Evolutionary conservation across 2,329 filamentous ascomycete species (phyloP).

Genomic region (Pezicula carpinea): DNA sequence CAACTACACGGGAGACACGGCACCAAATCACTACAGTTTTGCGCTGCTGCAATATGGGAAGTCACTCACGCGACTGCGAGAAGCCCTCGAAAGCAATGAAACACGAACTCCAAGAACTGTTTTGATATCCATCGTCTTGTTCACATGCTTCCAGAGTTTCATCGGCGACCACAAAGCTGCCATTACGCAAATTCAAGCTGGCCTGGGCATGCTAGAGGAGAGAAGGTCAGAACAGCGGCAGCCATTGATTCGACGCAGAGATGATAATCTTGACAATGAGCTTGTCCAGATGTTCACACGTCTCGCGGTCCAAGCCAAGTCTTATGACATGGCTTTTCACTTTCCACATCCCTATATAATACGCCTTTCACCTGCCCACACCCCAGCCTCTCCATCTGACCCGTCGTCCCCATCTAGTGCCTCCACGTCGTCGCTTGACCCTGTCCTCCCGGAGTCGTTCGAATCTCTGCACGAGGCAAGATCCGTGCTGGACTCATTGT

Average conservation of each 20-base stretch:
- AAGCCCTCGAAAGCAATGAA: constrained; percentile 37
- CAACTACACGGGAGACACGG: constrained; percentile 32
- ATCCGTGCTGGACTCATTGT: constrained; percentile 50
- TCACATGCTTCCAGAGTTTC: constrained; percentile 66
- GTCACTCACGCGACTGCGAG: constrained; percentile 47
- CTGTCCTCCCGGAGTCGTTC: constrained; percentile 33
- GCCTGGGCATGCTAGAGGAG: constrained; percentile 49
- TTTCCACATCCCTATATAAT: constrained; percentile 60
- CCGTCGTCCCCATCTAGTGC: constrained; percentile 39
- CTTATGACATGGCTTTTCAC: constrained; percentile 65
- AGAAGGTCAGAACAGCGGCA: constrained; percentile 41
- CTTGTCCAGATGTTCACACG: constrained; percentile 60
- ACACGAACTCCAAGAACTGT: constrained; percentile 44
- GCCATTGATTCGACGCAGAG: constrained; percentile 19
- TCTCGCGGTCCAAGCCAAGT: constrained; percentile 61
- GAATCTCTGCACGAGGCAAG: constrained; percentile 49
- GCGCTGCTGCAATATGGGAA: constrained; percentile 56
- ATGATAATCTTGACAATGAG: constrained; percentile 39
- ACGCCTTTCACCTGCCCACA: constrained; percentile 37
- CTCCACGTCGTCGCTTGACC: constrained; percentile 14
- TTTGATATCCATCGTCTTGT: constrained; percentile 60
- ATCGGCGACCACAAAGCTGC: constrained; percentile 59
- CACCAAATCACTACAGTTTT: constrained; percentile 51
- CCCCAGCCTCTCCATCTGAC: constrained; percentile 23
- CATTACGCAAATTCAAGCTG: constrained; percentile 56